phyloP scores from a whole-genome alignment of 2,329 filamentous ascomycete genomes.

The Neopestalotiopsis sp. region DNA sequence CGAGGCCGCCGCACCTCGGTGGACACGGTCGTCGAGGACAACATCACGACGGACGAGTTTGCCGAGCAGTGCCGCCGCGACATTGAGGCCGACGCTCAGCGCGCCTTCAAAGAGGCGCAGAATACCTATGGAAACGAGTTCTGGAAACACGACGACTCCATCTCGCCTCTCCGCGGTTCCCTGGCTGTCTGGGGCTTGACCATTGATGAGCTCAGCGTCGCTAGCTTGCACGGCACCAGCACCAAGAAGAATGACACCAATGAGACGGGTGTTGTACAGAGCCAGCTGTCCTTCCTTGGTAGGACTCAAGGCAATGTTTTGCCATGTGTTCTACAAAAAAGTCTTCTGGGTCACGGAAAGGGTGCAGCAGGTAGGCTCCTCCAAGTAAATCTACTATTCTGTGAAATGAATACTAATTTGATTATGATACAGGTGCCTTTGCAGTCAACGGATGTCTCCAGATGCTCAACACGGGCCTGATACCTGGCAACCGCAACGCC shows the following conservation, averaged over 20 bases:
- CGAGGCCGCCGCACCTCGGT: not conserved
- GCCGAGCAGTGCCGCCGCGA: constrained; percentile 17
- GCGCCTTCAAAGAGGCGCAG: constrained; percentile 26
- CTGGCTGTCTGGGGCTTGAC: constrained; percentile 42
- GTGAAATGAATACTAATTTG: not conserved
- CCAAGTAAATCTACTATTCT: not conserved
- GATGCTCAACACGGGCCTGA: constrained; percentile 89
- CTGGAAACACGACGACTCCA: constrained; percentile 28
- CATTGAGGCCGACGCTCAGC: constrained; percentile 24
- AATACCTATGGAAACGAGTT: constrained; percentile 35
- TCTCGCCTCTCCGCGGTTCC: constrained; percentile 40
- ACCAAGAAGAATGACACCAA: constrained; percentile 45
- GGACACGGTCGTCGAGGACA: constrained; percentile 7
- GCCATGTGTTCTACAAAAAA: constrained; percentile 41
- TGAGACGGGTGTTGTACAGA: constrained; percentile 40
- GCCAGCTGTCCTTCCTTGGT: constrained; percentile 41
- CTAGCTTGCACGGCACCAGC: constrained; percentile 45
- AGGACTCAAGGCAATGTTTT: constrained; percentile 38
- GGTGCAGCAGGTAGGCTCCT: constrained; percentile 38
- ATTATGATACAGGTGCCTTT: constrained; percentile 72
- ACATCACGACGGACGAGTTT: constrained; percentile 4
- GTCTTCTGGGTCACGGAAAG: constrained; percentile 43
- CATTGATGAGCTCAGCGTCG: constrained; percentile 43
- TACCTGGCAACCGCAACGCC: constrained; percentile 96
- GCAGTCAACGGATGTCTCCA: constrained; percentile 99